A percentile compares a stretch with the other conserved stretches of the same genome.
Conservation (phyloP, 2,329 filamentous ascomycete genomes). For the Metarhizium anisopliae region DNA sequence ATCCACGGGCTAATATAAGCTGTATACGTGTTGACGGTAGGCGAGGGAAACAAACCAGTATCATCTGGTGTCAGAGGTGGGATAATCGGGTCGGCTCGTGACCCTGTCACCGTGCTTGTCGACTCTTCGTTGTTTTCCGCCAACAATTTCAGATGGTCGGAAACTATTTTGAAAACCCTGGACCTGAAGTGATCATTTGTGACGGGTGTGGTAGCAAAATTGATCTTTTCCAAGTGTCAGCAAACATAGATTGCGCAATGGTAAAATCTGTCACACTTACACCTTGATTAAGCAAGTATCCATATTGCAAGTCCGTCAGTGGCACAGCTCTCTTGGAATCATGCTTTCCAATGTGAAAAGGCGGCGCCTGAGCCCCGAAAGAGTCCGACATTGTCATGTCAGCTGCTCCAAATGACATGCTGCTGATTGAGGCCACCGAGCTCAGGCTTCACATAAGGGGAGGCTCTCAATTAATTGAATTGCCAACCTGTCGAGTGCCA, state of each 20-base stretch:
- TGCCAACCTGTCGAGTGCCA: background rate
- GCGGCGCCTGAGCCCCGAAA: constrained; percentile 24
- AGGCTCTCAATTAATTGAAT: background rate
- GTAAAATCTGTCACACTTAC: constrained; percentile 36
- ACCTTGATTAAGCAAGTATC: constrained; percentile 58
- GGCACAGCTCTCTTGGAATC: constrained; percentile 53
- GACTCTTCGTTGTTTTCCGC: constrained; percentile 28
- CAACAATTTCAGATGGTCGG: constrained; percentile 41
- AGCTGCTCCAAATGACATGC: constrained; percentile 15
- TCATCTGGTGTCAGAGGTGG: constrained; percentile 71
- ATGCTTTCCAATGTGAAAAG: constrained; percentile 67
- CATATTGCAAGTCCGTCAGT: constrained; percentile 55
- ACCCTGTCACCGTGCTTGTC: constrained; percentile 33
- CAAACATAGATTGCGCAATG: background rate
- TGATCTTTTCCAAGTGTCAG: constrained; percentile 45
- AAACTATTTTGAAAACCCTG: constrained; percentile 55
- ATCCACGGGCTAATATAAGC: constrained; percentile 87
- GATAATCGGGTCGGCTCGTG: constrained; percentile 47
- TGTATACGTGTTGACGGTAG: constrained; percentile 63
- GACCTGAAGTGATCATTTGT: constrained; percentile 65
- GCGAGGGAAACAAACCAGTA: constrained; percentile 61
- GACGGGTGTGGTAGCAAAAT: constrained; percentile 69
- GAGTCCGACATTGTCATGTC: constrained; percentile 16
- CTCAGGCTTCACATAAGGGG: background rate
- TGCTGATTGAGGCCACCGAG: background rate